These are phyloP conservation scores for Macrocystidia cucumis DNA, from an alignment of 1,284 basidiomycete genomes.

Conservation along the genomic window DNA sequence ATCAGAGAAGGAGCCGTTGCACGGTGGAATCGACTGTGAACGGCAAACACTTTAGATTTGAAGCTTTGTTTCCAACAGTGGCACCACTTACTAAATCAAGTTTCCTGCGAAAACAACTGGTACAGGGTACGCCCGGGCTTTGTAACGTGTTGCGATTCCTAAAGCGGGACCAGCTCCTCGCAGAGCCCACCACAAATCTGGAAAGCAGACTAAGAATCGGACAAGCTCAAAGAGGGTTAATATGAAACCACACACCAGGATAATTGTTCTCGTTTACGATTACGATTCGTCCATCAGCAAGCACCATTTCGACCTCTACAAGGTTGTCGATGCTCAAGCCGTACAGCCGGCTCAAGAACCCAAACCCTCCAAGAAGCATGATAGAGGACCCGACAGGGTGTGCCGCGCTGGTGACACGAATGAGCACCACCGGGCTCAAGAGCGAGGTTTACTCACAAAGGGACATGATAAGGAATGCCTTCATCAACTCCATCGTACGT, in stretches of 20 bases:
- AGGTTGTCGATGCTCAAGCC: constrained; percentile 84
- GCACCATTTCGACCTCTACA: constrained; percentile 80
- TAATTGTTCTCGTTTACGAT: constrained; percentile 61
- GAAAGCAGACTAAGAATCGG: constrained; percentile 1
- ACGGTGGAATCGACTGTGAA: constrained; percentile 69
- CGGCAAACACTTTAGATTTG: constrained; percentile 7
- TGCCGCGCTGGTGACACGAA: constrained; percentile 41
- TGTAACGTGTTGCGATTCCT: constrained; percentile 84
- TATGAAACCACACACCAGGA: constrained; percentile 37
- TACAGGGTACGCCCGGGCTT: constrained; percentile 79
- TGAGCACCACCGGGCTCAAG: constrained; percentile 7
- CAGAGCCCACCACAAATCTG: constrained; percentile 86
- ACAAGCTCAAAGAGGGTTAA: not conserved
- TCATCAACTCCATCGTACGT: constrained; percentile 38
- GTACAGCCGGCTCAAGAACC: constrained; percentile 77
- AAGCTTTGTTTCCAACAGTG: constrained; percentile 2
- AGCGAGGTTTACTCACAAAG: constrained; percentile 46
- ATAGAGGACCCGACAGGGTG: constrained; percentile 76
- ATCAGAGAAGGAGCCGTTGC: constrained; percentile 81
- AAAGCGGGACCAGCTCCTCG: constrained; percentile 81
- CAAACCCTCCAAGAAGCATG: constrained; percentile 86
- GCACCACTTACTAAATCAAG: constrained; percentile 69
- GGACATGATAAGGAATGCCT: constrained; percentile 76
- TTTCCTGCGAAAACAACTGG: constrained; percentile 88
- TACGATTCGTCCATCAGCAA: constrained; percentile 73